phyloP scores from a whole-genome alignment of 495 filamentous ascomycete genomes.

The Penicillium diatomitis region DNA sequence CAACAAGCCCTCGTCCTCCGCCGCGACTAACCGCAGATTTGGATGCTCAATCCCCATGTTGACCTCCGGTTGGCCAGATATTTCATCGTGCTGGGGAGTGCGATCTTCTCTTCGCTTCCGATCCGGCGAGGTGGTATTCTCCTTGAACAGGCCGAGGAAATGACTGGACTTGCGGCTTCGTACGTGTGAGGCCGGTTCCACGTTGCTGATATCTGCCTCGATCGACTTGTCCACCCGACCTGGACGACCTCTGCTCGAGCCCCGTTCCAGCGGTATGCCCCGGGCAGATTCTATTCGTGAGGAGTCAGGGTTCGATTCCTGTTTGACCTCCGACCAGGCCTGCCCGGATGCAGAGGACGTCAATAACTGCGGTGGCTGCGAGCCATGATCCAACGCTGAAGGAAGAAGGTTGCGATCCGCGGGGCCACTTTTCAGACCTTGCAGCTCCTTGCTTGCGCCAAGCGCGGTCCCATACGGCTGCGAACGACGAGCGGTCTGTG shows the following conservation, averaged over 20 bases:
- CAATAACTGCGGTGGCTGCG: conserved; percentile 14
- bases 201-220: conserved; percentile 65
- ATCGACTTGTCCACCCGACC: conserved; percentile 71
- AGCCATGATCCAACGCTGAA: conserved; percentile 24
- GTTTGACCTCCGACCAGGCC: conserved; percentile 8
- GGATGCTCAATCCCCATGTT: conserved; percentile 11
- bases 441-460: conserved; percentile 16
- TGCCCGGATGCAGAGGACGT: conserved; percentile 9
- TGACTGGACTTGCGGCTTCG: conserved; percentile 93
- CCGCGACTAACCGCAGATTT: neutral
- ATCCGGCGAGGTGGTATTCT: conserved; percentile 58
- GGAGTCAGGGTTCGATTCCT: conserved; percentile 13
- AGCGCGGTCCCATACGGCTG: conserved; percentile 13
- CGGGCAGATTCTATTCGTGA: conserved; percentile 10
- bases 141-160: conserved; percentile 84
- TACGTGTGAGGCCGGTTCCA: conserved; percentile 61
- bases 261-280: conserved; percentile 21
- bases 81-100: conserved; percentile 19
- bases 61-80: conserved; percentile 6
- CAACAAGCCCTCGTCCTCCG: conserved; percentile 14
- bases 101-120: conserved; percentile 35
- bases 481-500: conserved; percentile 5
- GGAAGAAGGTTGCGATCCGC: conserved; percentile 23
- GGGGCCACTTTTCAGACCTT: conserved; percentile 11
- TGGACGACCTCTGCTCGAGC: conserved; percentile 35